A percentile compares a stretch with the other conserved stretches of the same genome.
phyloP scores from a whole-genome alignment of 2,329 filamentous ascomycete genomes.

The Delphinella strobiligena region DNA sequence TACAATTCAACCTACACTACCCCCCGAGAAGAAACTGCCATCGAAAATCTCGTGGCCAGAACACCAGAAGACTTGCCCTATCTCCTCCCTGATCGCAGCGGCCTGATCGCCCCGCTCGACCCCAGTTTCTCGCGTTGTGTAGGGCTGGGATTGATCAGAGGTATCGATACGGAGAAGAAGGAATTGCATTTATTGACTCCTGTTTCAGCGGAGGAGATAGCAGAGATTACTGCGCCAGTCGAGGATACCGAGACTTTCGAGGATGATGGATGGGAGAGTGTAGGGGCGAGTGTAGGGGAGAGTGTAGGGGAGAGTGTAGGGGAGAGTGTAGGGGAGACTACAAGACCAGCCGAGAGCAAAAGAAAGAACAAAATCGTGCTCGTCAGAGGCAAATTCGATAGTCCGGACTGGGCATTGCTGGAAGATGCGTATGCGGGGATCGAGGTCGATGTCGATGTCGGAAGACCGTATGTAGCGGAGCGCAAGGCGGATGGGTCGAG shows the following conservation, averaged over 20 bases:
- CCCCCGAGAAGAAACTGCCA: constrained; percentile 9
- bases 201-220: constrained; percentile 24
- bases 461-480: constrained; percentile 7
- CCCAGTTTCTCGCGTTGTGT: constrained; percentile 48
- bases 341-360: neutral
- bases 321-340: constrained; percentile 2
- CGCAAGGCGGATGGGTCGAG: constrained; percentile 1
- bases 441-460: constrained; percentile 19
- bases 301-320: constrained; percentile 16
- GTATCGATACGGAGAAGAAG: constrained; percentile 45
- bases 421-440: constrained; percentile 43
- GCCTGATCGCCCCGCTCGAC: constrained; percentile 38
- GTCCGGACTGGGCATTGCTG: constrained; percentile 57
- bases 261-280: no score
- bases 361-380: constrained; percentile 43
- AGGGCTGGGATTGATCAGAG: constrained; percentile 57
- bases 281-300: no score
- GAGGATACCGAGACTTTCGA: no score
- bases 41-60: constrained; percentile 17
- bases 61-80: constrained; percentile 49
- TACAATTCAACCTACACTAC: neutral
- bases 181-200: constrained; percentile 57
- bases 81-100: constrained; percentile 43
- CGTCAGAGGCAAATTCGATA: constrained; percentile 56
- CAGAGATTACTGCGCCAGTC: constrained; percentile 4